Evolutionary conservation across 2,329 filamentous ascomycete species (phyloP), one percentile per base, ranked within the genome.

Genomic region (Neonectria faginata): DNA sequence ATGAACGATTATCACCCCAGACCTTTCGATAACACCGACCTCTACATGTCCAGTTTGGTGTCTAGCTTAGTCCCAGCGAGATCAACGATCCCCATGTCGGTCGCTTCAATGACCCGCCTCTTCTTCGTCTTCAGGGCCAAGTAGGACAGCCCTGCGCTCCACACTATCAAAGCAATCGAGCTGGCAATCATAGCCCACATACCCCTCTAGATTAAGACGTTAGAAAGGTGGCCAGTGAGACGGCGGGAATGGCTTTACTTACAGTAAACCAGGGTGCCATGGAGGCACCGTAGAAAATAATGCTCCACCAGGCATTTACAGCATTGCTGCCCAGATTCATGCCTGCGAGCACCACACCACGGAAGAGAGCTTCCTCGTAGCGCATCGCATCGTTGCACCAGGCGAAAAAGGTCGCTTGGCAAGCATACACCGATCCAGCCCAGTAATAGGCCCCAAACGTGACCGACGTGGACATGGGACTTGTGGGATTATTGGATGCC

Each of bases 131-230:
- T 72, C 0, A 57, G 60, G 16, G 45, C 64, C 39, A 67, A 56
- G 70, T 81, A 86, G 1, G 85, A 79, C 45, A 91, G 74, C 1
- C 81, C 80, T 0, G 76, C 83, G 0, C 86, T 88, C 89, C 89
- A 92, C 1, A 88, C 67, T 0, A 81, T 82, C 73, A 92, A 77
- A 2, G 84, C 85, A 57, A 91, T 86, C 22, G 84, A 88, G 8
- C 83, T 83, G 2, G 83, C 89, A 72, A 92, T 90, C 90, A 92
- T 92, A 3, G 89, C 89, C 84, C 87, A 91, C 89, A 91, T 91
- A n/a, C 90, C 89, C 62, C 83, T 83, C 83, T 89, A 64, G 3
- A 29, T 16, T 27, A 41, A 14, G 44, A 44, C 25, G 45, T 70
- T 41, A 70, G 56, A 41, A 66, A 56, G 5, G 1, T 9, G 11